Percentiles rank a stretch among this genome's conserved stretches.
phyloP scores from a whole-genome alignment of 2,329 filamentous ascomycete species.

The Exserohilum rostratum region DNA sequence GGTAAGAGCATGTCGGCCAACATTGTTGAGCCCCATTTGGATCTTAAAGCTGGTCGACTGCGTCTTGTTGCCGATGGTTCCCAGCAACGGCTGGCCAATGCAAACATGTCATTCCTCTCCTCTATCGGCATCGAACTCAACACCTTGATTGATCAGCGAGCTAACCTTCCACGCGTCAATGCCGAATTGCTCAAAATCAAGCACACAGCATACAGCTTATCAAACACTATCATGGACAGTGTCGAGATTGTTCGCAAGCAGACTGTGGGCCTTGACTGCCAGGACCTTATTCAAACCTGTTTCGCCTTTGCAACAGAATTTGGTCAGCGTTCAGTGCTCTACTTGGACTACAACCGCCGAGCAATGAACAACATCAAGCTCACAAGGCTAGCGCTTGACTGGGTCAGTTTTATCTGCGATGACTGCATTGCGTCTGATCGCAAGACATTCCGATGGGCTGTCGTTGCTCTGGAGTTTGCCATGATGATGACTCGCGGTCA shows the following conservation, averaged over 20 bases:
- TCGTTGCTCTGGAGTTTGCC: slow-evolving; percentile 91
- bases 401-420: slow-evolving; percentile 97
- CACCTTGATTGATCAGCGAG: slow-evolving; percentile 87
- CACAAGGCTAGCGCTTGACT: slow-evolving; percentile 90
- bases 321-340: slow-evolving; percentile 88
- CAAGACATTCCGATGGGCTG: slow-evolving; percentile 97
- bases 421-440: slow-evolving; percentile 93
- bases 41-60: slow-evolving; percentile 84
- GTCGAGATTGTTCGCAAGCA: slow-evolving; percentile 91
- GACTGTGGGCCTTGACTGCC: slow-evolving; percentile 81
- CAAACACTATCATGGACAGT: slow-evolving; percentile 98
- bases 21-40: slow-evolving; percentile 77
- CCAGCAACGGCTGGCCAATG: slow-evolving; percentile 75
- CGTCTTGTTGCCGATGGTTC: slow-evolving; percentile 89
- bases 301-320: slow-evolving; percentile 99
- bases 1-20: slow-evolving; percentile 75
- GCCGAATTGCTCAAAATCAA: slow-evolving; percentile 90
- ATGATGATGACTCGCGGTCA: slow-evolving; percentile 96
- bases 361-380: slow-evolving; percentile 98
- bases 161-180: slow-evolving; percentile 92
- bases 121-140: slow-evolving; percentile 84
- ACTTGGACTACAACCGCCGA: slow-evolving; percentile 93
- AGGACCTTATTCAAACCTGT: slow-evolving; percentile 95
- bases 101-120: slow-evolving; percentile 78
- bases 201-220: slow-evolving; percentile 93